These are phyloP conservation scores for Athelia sp. DNA, from an alignment of 1,284 basidiomycete genomes.

Conservation along the genomic window DNA sequence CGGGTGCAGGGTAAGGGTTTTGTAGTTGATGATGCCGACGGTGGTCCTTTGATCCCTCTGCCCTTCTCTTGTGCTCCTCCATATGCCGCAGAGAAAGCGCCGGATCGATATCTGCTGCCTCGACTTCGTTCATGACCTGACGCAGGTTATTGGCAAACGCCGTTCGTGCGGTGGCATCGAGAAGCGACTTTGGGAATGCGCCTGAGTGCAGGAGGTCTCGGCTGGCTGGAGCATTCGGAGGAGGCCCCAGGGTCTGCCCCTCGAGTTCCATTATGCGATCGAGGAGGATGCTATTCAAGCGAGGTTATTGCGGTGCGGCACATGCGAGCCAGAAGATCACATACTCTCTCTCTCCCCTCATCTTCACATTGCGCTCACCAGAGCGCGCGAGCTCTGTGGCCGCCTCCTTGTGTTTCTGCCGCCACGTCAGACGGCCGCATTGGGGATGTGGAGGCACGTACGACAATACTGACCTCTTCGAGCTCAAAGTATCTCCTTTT, in stretches of 20 bases:
- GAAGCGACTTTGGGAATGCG: slow-evolving; percentile 43
- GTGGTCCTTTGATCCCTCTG: slow-evolving; percentile 15
- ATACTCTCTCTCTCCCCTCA: slow-evolving; percentile 55
- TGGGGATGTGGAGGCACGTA: neutral
- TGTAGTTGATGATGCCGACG: slow-evolving; percentile 24
- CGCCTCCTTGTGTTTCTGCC: slow-evolving; percentile 52
- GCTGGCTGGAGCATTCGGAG: slow-evolving; percentile 16
- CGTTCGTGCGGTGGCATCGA: slow-evolving; percentile 28
- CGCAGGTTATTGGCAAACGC: slow-evolving; percentile 40
- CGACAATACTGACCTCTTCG: slow-evolving; percentile 49
- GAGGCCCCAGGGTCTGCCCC: slow-evolving; percentile 22
- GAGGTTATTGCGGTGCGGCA: slow-evolving; percentile 1
- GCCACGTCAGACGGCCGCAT: slow-evolving; percentile 6
- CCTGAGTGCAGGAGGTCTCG: slow-evolving; percentile 21
- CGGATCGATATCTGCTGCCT: slow-evolving; percentile 39
- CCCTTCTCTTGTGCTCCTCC: slow-evolving; percentile 30
- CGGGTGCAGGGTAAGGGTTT: slow-evolving; percentile 14
- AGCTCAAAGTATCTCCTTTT: slow-evolving; percentile 62
- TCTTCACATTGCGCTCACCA: slow-evolving; percentile 53
- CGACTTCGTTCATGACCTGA: slow-evolving; percentile 42
- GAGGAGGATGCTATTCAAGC: slow-evolving; percentile 38
- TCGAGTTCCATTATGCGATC: slow-evolving; percentile 60
- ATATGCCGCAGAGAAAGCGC: slow-evolving; percentile 40
- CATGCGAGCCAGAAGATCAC: slow-evolving; percentile 22
- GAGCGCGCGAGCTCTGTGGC: slow-evolving; percentile 47